Evolutionary conservation across 306 rosid species (phyloP).

Genomic region (Fragaria ananassa): DNA sequence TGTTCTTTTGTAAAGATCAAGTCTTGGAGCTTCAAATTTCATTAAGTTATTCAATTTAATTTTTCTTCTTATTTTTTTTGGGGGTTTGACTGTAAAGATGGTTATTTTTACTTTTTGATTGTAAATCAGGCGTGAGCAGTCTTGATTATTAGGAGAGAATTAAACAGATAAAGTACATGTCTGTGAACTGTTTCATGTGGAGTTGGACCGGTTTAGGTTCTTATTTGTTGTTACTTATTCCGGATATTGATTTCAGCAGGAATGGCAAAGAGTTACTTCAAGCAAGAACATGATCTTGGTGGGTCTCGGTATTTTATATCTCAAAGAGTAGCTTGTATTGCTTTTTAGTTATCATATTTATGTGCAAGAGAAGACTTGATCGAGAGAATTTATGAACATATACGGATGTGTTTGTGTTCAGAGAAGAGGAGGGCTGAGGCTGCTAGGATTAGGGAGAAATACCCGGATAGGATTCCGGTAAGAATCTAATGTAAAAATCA

Average conservation of each 20-base stretch:
- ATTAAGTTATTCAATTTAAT: not conserved
- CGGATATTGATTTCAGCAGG: slow-evolving; percentile 48
- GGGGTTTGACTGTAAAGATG: not conserved
- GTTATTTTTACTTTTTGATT: not conserved
- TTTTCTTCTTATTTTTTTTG: not conserved
- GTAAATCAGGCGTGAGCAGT: not conserved
- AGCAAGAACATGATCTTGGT: slow-evolving; percentile 98
- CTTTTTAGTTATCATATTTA: not conserved
- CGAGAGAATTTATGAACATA: not conserved
- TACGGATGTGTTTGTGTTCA: slow-evolving; percentile 29
- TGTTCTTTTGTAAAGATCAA: not conserved
- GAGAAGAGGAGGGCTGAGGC: slow-evolving; percentile 94
- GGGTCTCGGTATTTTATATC: slow-evolving; percentile 4
- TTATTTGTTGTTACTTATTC: not conserved
- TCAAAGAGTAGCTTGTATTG: not conserved
- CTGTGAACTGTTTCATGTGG: not conserved
- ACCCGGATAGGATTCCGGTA: slow-evolving; percentile 92
- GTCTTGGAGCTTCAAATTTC: not conserved
- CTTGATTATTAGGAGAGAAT: not conserved
- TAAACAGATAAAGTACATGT: not conserved
- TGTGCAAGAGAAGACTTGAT: not conserved
- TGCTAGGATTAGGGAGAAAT: slow-evolving; percentile 85
- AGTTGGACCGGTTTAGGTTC: not conserved
- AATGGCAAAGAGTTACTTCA: slow-evolving; percentile 95
- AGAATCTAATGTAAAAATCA: slow-evolving; percentile 23